These are phyloP conservation scores for Cladosporium sp. DNA, from an alignment of 2,329 filamentous ascomycete species.

Conservation along the genomic window DNA sequence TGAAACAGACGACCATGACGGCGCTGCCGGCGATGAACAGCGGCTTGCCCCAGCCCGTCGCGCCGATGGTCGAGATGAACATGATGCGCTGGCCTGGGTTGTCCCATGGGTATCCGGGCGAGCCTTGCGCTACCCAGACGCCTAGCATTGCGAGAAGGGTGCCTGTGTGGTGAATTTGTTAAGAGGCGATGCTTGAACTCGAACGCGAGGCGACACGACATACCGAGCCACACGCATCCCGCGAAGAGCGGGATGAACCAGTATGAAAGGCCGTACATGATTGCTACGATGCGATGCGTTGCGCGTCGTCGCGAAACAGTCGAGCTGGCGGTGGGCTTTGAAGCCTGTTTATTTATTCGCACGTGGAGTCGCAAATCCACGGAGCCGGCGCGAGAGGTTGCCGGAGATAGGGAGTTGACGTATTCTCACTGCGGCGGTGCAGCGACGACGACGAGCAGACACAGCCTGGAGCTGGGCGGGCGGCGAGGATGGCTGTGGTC, in stretches of 20 bases:
- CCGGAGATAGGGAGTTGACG: neutral
- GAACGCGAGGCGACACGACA: neutral
- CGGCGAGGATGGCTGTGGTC: neutral
- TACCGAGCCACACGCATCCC: conserved; percentile 53
- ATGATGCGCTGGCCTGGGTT: conserved; percentile 52
- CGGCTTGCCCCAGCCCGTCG: conserved; percentile 57
- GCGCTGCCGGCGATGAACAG: conserved; percentile 69
- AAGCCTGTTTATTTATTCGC: conserved; percentile 3
- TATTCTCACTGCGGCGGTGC: neutral
- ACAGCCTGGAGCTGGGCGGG: neutral
- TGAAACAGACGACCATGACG: conserved; percentile 71
- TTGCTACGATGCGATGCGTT: conserved; percentile 10
- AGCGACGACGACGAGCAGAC: neutral
- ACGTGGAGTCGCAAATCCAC: neutral
- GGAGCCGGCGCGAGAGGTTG: neutral
- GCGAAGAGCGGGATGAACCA: conserved; percentile 65
- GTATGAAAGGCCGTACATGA: conserved; percentile 41
- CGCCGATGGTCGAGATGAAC: conserved; percentile 50
- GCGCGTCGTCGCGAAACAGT: neutral
- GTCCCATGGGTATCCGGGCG: conserved; percentile 58
- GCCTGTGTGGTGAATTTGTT: conserved; percentile 30
- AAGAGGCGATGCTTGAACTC: conserved; percentile 1
- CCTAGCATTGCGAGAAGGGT: conserved; percentile 65
- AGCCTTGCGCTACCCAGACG: conserved; percentile 58
- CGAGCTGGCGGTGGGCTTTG: neutral